Conservation (phyloP, 1,284 basidiomycete species). For the Trichosporon ovoides region DNA sequence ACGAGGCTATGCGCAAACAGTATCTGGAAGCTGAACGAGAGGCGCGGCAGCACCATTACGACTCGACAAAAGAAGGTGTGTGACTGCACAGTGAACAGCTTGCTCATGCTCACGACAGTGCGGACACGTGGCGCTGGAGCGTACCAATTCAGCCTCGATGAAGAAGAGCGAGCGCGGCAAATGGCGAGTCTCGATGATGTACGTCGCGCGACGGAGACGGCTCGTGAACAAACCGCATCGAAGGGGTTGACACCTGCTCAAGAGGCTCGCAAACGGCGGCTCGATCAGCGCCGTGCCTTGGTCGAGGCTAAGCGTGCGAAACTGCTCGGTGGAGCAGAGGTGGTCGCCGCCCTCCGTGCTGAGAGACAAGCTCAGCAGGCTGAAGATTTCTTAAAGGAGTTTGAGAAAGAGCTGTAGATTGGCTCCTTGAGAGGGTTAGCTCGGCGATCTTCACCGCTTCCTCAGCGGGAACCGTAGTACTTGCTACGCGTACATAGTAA, state of each 20-base stretch:
- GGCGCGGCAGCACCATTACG: constrained; percentile 69
- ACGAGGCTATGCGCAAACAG: constrained; percentile 67
- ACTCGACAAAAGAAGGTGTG: constrained; percentile 67
- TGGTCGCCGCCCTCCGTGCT: constrained; percentile 24
- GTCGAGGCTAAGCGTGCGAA: constrained; percentile 77
- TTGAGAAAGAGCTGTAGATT: constrained; percentile 31
- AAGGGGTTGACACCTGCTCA: constrained; percentile 51
- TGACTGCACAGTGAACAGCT: background rate
- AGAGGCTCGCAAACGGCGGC: constrained; percentile 70
- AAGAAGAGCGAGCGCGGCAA: constrained; percentile 64
- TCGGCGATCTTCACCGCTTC: background rate
- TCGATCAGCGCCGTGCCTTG: constrained; percentile 67
- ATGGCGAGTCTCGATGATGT: constrained; percentile 68
- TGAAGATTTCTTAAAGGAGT: constrained; percentile 32
- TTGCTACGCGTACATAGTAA: too few relatives aligned
- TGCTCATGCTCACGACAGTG: constrained; percentile 24
- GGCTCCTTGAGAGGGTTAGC: background rate
- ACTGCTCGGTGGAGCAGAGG: constrained; percentile 47
- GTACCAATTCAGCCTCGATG: constrained; percentile 80
- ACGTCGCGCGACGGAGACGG: constrained; percentile 65
- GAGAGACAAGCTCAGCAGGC: constrained; percentile 29
- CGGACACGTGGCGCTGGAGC: constrained; percentile 77
- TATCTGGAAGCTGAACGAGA: constrained; percentile 70
- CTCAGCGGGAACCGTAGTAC: background rate
- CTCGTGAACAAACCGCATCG: constrained; percentile 51